phyloP scores from a whole-genome alignment of 345 rosid genomes.

The Lenwebbia sp. region DNA sequence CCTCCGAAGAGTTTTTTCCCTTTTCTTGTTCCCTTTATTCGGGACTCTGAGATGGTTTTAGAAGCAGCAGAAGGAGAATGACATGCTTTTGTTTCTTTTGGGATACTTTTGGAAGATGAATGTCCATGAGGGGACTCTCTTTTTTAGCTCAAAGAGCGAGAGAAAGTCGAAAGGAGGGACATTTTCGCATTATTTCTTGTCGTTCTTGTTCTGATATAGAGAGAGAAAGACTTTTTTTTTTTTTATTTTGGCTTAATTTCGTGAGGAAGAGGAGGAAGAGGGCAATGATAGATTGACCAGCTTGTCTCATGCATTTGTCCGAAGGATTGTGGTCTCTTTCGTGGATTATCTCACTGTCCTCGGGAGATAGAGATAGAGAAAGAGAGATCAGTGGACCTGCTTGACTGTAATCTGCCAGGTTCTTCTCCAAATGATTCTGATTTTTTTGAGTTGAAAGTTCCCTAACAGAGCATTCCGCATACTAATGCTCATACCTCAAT shows the following conservation, averaged over 20 bases:
- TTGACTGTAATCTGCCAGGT: background rate
- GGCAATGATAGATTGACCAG: background rate
- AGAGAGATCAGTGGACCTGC: background rate
- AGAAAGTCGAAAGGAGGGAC: background rate
- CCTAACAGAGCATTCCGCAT: background rate
- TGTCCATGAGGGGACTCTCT: background rate
- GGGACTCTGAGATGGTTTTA: background rate
- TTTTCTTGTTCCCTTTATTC: background rate
- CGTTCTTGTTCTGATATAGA: background rate
- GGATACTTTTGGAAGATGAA: background rate
- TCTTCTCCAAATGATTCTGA: background rate
- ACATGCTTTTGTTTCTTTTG: background rate
- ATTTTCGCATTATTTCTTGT: background rate
- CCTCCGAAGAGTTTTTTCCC: background rate
- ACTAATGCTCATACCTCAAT: background rate
- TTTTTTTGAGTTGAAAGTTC: background rate
- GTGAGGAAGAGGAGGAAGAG: background rate
- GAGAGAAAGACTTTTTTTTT: background rate
- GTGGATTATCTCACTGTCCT: background rate
- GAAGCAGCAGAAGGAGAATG: background rate
- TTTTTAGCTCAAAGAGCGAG: background rate
- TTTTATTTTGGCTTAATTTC: background rate
- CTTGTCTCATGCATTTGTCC: background rate
- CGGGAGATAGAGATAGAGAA: background rate
- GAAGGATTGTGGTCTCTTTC: background rate